A percentile compares a stretch with the other conserved stretches of the same genome.
phyloP scores from a whole-genome alignment of 1,284 basidiomycete species.

The Austropuccinia psidii region DNA sequence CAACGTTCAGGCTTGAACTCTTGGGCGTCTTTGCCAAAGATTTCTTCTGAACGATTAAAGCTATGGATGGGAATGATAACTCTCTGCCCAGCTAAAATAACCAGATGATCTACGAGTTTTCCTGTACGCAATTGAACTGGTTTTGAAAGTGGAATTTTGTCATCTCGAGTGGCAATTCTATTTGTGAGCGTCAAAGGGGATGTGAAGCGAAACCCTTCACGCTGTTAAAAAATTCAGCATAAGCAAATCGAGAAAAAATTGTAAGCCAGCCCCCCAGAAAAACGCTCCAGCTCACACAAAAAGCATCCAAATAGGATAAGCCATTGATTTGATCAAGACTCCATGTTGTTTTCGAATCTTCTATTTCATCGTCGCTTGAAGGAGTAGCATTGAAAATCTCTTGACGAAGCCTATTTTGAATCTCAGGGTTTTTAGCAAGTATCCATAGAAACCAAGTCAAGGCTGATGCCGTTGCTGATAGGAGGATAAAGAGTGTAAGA shows the following conservation, averaged over 20 bases:
- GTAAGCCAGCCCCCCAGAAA: too few species aligned
- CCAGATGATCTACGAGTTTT: too few species aligned
- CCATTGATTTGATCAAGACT: background rate
- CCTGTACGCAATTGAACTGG: background rate
- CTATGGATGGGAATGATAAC: constrained; percentile 50
- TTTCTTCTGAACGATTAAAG: constrained; percentile 50
- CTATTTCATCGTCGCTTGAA: too few species aligned
- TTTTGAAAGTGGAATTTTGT: background rate
- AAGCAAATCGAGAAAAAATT: background rate
- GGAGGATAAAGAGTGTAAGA: background rate
- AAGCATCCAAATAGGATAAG: constrained; percentile 4
- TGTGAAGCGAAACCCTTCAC: background rate
- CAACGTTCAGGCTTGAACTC: constrained; percentile 51
- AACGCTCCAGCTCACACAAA: background rate
- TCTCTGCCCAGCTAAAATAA: background rate
- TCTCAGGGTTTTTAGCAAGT: background rate
- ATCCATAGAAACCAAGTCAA: constrained; percentile 1
- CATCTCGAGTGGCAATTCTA: background rate
- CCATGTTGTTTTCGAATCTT: too few species aligned
- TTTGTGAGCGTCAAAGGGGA: background rate
- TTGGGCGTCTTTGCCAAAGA: constrained; percentile 53
- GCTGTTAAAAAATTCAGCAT: too few species aligned
- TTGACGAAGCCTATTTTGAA: background rate
- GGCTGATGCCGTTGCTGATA: background rate
- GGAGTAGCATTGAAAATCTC: background rate